Conservation (phyloP, 768 basidiomycete genomes). For the Naganishia antarctica region DNA sequence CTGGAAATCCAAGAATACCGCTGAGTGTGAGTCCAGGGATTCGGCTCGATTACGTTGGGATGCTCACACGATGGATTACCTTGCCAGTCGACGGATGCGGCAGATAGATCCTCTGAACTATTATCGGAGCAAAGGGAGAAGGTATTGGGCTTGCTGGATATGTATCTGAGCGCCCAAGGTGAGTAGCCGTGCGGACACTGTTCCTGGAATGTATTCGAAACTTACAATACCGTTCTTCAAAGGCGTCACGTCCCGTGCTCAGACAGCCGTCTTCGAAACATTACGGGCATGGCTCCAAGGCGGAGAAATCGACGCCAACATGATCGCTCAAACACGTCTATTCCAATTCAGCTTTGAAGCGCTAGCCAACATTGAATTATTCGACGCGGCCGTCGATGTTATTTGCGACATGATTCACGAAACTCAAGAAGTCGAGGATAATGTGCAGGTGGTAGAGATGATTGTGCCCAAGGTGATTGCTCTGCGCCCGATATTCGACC, state of each 20-base stretch:
- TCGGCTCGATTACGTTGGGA: not conserved
- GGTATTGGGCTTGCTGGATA: constrained; percentile 69
- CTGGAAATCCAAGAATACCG: constrained; percentile 77
- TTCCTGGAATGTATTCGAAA: too few species aligned
- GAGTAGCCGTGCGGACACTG: too few species aligned
- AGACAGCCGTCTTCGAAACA: constrained; percentile 75
- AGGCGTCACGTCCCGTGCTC: constrained; percentile 79
- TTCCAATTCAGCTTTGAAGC: constrained; percentile 80
- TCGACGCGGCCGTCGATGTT: constrained; percentile 85
- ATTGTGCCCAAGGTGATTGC: constrained; percentile 81
- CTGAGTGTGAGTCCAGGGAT: constrained; percentile 62
- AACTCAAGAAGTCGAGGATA: constrained; percentile 94
- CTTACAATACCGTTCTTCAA: too few species aligned
- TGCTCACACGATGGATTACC: not conserved
- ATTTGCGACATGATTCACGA: constrained; percentile 95
- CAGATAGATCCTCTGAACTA: constrained; percentile 16
- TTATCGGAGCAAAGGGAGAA: constrained; percentile 53
- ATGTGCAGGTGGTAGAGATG: constrained; percentile 77
- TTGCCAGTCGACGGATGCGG: constrained; percentile 10
- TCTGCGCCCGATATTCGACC: constrained; percentile 60
- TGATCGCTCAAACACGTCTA: constrained; percentile 70
- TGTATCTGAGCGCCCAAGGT: constrained; percentile 89
- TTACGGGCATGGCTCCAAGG: constrained; percentile 80
- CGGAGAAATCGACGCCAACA: constrained; percentile 67
- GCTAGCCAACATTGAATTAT: constrained; percentile 74